A percentile compares a stretch with the other conserved stretches of the same genome.
Evolutionary conservation across 495 filamentous ascomycete species (phyloP).

Genomic region (Tuber aestivum): DNA sequence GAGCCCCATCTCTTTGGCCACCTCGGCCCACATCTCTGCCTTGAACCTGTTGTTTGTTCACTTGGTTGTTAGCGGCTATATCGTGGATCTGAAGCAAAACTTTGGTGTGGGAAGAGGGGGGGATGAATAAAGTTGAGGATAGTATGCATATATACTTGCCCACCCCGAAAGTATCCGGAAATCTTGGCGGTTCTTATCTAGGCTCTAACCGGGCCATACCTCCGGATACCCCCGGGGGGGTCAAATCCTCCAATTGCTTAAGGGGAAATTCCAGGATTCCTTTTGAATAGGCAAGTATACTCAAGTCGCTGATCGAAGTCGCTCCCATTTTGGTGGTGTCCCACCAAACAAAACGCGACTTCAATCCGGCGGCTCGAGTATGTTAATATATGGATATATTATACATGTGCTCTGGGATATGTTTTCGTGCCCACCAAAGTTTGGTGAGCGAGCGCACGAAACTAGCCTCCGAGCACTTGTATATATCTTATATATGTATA

Average conservation of each 20-base stretch:
- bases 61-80: neutral
- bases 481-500: neutral
- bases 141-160: neutral
- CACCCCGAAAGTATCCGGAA: neutral
- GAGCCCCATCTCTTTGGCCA: slow-evolving; percentile 90
- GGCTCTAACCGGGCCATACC: neutral
- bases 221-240: neutral
- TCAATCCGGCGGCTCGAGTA: too few species aligned
- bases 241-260: too few species aligned
- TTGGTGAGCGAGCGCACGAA: neutral
- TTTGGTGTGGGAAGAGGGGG: neutral
- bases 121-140: neutral
- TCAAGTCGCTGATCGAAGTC: too few species aligned
- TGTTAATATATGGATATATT: neutral
- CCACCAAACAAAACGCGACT: too few species aligned
- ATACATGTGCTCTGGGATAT: neutral
- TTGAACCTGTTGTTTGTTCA: slow-evolving; percentile 63
- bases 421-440: neutral
- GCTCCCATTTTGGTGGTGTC: too few species aligned
- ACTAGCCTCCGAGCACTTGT: slow-evolving; percentile 5
- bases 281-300: neutral
- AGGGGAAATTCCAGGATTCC: neutral
- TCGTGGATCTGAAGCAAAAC: neutral
- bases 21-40: slow-evolving; percentile 90
- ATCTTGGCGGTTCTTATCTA: neutral